Conservation (phyloP, 331 rosid genomes). For the Pyrus hybrid region DNA sequence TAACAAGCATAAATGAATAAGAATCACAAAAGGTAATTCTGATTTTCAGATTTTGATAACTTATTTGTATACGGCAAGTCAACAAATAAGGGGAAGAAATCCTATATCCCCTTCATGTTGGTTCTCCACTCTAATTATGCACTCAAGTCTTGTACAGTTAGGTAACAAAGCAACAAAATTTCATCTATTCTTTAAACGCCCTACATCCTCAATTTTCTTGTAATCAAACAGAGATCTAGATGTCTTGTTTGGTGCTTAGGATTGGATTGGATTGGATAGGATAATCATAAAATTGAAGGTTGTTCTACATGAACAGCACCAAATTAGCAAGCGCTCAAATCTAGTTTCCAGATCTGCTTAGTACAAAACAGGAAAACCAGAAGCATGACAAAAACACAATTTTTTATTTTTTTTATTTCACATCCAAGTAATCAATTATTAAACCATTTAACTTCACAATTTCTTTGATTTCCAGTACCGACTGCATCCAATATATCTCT, state of each 20-base stretch:
- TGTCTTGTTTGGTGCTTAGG: too few species aligned
- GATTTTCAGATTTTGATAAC: neutral
- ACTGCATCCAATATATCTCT: neutral
- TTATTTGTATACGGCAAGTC: neutral
- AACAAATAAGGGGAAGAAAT: neutral
- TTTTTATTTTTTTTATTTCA: too few species aligned
- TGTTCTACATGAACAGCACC: neutral
- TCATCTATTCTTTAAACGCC: neutral
- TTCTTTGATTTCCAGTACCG: neutral
- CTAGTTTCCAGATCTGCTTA: neutral
- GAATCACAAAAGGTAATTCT: neutral
- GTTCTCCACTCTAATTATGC: neutral
- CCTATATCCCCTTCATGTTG: neutral
- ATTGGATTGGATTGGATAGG: too few species aligned
- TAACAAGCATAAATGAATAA: conserved; percentile 1
- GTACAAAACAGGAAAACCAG: neutral
- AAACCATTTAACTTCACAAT: neutral
- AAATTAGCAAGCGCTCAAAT: neutral
- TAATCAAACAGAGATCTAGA: neutral
- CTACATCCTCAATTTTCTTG: neutral
- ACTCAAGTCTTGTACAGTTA: neutral
- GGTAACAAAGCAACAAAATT: neutral
- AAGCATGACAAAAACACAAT: neutral
- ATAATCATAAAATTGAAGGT: too few species aligned
- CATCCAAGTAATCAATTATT: neutral